Conservation (phyloP, 164 flowering plant genomes). For the Vitis vinifera region ASM3070453v1 NC_081811.1:15844501-15845000, state of each 20-base stretch:
- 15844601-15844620: conserved; percentile 79
- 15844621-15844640: conserved; percentile 93
- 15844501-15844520: no score
- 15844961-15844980: conserved; percentile 76
- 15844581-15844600: conserved; percentile 66
- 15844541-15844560: conserved; percentile 6
- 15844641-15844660: conserved; percentile 93
- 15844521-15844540: no score
- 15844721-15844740: no score
- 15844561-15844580: conserved; percentile 39
- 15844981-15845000: conserved; percentile 90
- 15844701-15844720: background rate
- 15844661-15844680: background rate
- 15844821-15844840: conserved; percentile 1
- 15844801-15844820: background rate
- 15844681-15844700: background rate
- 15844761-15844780: background rate
- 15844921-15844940: conserved; percentile 90
- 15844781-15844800: background rate
- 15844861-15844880: conserved; percentile 87
- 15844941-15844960: conserved; percentile 98
- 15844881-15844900: conserved; percentile 92
- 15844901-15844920: conserved; percentile 96
- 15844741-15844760: no score
- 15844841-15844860: conserved; percentile 93